Conservation (phyloP, 257 asterid species). For the Lavandula angustifolia region DNA sequence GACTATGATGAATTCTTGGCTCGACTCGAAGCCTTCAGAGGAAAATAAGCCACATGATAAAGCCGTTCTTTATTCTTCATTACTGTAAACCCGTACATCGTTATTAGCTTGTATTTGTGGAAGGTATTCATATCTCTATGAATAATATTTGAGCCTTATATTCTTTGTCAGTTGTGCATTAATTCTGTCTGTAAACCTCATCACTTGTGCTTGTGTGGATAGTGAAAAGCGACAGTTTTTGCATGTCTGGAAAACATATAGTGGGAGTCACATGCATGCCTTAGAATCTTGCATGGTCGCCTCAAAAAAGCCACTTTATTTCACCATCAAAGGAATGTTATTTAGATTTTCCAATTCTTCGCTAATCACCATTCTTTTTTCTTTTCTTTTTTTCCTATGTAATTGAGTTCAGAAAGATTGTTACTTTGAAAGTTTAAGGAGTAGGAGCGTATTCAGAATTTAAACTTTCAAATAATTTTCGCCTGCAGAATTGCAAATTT, state of each 20-base stretch:
- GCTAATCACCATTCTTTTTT: no score
- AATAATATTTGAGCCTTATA: slow-evolving; percentile 2
- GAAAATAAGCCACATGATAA: slow-evolving; percentile 18
- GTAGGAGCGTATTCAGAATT: no score
- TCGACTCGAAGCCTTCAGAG: slow-evolving; percentile 53
- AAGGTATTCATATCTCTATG: slow-evolving; percentile 31
- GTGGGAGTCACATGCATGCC: slow-evolving; percentile 29
- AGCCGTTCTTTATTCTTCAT: not conserved
- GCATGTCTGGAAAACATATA: slow-evolving; percentile 25
- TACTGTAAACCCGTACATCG: slow-evolving; percentile 24
- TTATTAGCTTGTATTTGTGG: slow-evolving; percentile 20
- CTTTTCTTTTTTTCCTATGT: no score
- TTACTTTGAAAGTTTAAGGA: no score
- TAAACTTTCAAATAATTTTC: no score
- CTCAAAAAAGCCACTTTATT: slow-evolving; percentile 32
- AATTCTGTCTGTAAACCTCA: not conserved
- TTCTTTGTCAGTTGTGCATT: no score
- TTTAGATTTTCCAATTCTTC: no score
- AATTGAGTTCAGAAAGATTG: no score
- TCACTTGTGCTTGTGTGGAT: not conserved
- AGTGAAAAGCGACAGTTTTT: slow-evolving; percentile 18
- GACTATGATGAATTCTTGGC: slow-evolving; percentile 83
- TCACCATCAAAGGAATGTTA: not conserved
- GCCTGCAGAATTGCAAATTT: no score
- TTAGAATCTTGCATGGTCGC: slow-evolving; percentile 27